Base-by-base conservation (phyloP, 257 asterid genomes). In the Forsythia viridissima region DNA sequence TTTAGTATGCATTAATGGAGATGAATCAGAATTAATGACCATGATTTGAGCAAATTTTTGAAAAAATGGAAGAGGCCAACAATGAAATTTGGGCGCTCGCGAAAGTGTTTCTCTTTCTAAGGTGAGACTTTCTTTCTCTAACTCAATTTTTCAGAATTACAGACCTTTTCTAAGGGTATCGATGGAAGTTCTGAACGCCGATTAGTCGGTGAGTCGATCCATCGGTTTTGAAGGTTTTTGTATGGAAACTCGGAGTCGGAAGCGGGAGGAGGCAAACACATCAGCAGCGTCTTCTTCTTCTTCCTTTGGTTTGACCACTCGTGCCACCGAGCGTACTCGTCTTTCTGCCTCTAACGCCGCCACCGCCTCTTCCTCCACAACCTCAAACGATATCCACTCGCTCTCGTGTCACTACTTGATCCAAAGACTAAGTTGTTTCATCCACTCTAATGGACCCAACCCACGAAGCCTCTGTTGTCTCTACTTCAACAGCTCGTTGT, bases 211-310 rank as follows among this genome's bases (percentile, higher is more conserved):
- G 99, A 90, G 81, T 72, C 73, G 88, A 75, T 90, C n/a, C 66
- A 70, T 63, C 87, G 76, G 84, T 82, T 86, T 80, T 78, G 85
- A 82, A 80, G 89, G 97, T 73, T 87, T 87, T 96, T 96, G 97
- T 94, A 96, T 93, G 99, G 99, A 96, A 96, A 94, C 99, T 89
- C 98, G 99, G 80, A 92, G 98, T 93, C 98, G 98, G 86, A 96
- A 96, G 96, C 98, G 99, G 92, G 97, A 93, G 96, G 98, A 92
- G 99, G 97, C 98, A 90, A 90, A 97, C 90, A 90, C 96, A 86
- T 92, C 98, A 90, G 88, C 97, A 88, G 90, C 95, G 86, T 85
- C 94, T 86, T 84, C 87, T 76, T 78, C 80, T 73, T 86, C 91
- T 11, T 80, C 86, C 2, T 84, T 97, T 79, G 97, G 98, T 80